These are phyloP conservation scores for Stylonectria norvegica DNA, from an alignment of 2,329 filamentous ascomycete species.

Conservation along the genomic window DNA sequence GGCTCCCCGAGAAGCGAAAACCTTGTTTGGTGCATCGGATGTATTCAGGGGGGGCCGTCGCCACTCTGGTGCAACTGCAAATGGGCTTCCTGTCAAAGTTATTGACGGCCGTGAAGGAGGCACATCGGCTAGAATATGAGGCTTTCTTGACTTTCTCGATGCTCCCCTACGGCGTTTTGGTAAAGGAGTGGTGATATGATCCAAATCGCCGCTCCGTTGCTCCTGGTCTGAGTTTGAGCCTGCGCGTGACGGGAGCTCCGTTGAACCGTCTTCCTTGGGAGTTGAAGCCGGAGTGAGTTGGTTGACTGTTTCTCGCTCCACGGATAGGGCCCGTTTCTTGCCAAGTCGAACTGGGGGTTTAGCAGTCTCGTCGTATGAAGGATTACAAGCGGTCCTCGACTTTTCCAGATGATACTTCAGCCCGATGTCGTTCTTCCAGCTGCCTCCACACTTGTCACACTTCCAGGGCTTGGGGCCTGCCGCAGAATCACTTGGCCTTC, in stretches of 20 bases:
- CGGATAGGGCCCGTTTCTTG: constrained; percentile 9
- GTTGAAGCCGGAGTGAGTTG: too few relatives aligned
- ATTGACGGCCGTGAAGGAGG: constrained; percentile 16
- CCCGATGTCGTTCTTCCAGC: constrained; percentile 57
- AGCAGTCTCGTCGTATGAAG: constrained; percentile 30
- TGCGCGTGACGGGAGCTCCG: not conserved
- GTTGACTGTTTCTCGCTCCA: constrained; percentile 9
- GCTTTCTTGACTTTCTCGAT: too few relatives aligned
- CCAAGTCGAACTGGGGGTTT: constrained; percentile 14
- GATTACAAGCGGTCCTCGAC: constrained; percentile 52
- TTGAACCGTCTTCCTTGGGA: constrained; percentile 1
- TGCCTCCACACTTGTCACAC: constrained; percentile 52
- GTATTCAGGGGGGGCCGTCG: constrained; percentile 19
- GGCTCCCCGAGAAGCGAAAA: constrained; percentile 13
- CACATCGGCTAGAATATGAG: too few relatives aligned
- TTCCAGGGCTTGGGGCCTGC: constrained; percentile 34
- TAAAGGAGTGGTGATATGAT: not conserved
- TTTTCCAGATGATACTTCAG: constrained; percentile 58
- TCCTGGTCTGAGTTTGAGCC: constrained; percentile 1
- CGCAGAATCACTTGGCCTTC: constrained; percentile 9
- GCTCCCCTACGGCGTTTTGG: not conserved
- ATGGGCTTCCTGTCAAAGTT: constrained; percentile 18
- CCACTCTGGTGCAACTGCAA: constrained; percentile 22
- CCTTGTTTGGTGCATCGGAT: constrained; percentile 15
- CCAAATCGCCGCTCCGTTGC: not conserved